Evolutionary conservation across 1,284 basidiomycete genomes (phyloP), one percentile per base, ranked within the genome.

Genomic region (Rhodotorula sp.): DNA sequence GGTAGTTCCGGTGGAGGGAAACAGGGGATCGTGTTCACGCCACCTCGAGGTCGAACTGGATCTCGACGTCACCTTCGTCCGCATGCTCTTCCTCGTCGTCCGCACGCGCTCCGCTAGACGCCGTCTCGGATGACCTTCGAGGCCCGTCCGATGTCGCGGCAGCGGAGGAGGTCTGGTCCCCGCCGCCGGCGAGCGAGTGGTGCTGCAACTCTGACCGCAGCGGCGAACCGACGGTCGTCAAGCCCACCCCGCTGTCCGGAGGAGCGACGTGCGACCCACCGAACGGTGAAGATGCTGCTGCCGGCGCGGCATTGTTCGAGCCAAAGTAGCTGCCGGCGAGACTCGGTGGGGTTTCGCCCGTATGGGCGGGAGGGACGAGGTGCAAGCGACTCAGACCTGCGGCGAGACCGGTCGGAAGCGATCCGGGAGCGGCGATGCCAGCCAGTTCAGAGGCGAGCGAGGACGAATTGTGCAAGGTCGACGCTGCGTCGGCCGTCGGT

Each of bases 311-410:
- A 26, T 52, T 15, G 10, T 5, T 4, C 38, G 52, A 28, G 49
- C 63, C 47, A 28, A 47, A 54, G n/a, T 57, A 49, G 60, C 47
- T 34, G 21, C 31, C 49, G 0, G 38, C 6, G 23, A 28, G 54
- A 15, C 49, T 57, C 12, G 74, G 71, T 0, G 74, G 74, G 19
- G 74, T 76, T 50, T 76, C 72, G 19, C 74, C 74, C 62, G 69
- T 71, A 50, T 76, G 64, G 5, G 28, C 45, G 34, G 74, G 67
- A 12, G 74, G 69, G 15, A 68, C 64, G 43, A 76, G 64, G 52
- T 76, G 74, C 18, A 76, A 52, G 61, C 67, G 61, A 21, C 59
- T 63, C 26, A 76, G 55, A 0, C 74, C 74, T 0, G 74, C 74
- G 1, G 74, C 74, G 31, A 76, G 69, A 12, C 74, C 74, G 10